These are phyloP conservation scores for Prunus salicina DNA, from an alignment of 306 rosid species.

Conservation along the genomic window DNA sequence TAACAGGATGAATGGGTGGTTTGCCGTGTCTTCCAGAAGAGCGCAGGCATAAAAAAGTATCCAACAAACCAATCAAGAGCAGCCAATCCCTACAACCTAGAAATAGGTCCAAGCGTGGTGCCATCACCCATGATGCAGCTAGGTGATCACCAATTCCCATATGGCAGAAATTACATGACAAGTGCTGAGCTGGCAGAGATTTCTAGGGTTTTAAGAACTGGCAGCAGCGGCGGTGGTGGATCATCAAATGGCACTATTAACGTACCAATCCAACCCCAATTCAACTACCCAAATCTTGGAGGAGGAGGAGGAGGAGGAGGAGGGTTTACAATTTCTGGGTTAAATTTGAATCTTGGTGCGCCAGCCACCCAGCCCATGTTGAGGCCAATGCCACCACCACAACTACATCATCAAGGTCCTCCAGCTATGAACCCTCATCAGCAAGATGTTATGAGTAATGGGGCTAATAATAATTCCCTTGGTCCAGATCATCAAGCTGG, in stretches of 20 bases:
- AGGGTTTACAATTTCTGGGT: slow-evolving; percentile 63
- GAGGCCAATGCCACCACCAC: slow-evolving; percentile 32
- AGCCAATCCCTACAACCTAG: slow-evolving; percentile 59
- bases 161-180: slow-evolving; percentile 53
- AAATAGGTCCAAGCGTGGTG: slow-evolving; percentile 41
- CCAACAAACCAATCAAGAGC: slow-evolving; percentile 55
- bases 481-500: slow-evolving; percentile 31
- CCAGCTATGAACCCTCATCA: slow-evolving; percentile 15
- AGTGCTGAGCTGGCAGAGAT: slow-evolving; percentile 60
- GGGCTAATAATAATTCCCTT: too few species aligned
- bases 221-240: slow-evolving; percentile 15
- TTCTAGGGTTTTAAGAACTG: slow-evolving; percentile 45
- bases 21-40: slow-evolving; percentile 78
- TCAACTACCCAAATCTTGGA: slow-evolving; percentile 39
- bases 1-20: slow-evolving; percentile 95
- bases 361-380: slow-evolving; percentile 33
- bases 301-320: slow-evolving; percentile 50
- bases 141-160: slow-evolving; percentile 50
- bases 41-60: slow-evolving; percentile 68
- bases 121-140: slow-evolving; percentile 66
- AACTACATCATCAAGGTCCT: neutral
- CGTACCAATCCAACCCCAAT: slow-evolving; percentile 40
- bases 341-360: slow-evolving; percentile 63
- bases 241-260: slow-evolving; percentile 27
- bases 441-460: slow-evolving; percentile 21